A percentile compares a stretch with the other conserved stretches of the same genome.
Evolutionary conservation across 306 rosid genomes (phyloP).

Genomic region (Acacia acuminata): DNA sequence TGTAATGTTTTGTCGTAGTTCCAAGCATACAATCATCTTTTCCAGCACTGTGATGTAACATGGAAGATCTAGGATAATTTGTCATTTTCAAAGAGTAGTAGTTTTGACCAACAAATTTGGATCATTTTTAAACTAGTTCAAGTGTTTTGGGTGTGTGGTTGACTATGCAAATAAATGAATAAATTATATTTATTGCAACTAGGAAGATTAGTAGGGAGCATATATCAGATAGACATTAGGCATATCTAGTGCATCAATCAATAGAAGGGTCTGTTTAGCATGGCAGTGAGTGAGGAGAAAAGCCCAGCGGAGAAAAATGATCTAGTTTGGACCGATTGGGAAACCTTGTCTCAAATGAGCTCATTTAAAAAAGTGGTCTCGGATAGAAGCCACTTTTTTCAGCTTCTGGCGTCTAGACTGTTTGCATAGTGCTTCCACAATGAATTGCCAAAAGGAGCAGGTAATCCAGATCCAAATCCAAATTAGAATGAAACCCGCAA

Average conservation of each 20-base stretch:
- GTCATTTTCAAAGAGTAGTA: not conserved
- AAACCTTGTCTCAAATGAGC: too few relatives aligned
- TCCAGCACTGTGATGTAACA: not conserved
- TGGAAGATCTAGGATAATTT: not conserved
- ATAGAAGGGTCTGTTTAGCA: not conserved
- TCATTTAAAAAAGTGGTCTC: too few relatives aligned
- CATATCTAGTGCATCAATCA: not conserved
- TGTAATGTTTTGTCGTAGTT: not conserved
- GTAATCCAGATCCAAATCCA: not conserved
- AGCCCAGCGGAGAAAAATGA: too few relatives aligned
- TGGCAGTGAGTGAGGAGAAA: too few relatives aligned
- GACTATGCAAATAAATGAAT: not conserved
- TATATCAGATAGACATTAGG: not conserved
- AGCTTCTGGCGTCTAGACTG: too few relatives aligned
- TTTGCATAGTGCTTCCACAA: not conserved
- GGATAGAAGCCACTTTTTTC: too few relatives aligned
- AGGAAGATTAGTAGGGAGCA: not conserved
- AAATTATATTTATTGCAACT: not conserved
- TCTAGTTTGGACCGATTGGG: too few relatives aligned
- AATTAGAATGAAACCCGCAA: not conserved
- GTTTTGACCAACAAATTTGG: not conserved
- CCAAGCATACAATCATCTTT: not conserved
- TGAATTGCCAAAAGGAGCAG: not conserved
- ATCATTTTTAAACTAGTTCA: not conserved
- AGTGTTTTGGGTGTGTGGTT: not conserved